Evolutionary conservation across 2,329 filamentous ascomycete species (phyloP).

Genomic region (Aspergillus sergii): DNA sequence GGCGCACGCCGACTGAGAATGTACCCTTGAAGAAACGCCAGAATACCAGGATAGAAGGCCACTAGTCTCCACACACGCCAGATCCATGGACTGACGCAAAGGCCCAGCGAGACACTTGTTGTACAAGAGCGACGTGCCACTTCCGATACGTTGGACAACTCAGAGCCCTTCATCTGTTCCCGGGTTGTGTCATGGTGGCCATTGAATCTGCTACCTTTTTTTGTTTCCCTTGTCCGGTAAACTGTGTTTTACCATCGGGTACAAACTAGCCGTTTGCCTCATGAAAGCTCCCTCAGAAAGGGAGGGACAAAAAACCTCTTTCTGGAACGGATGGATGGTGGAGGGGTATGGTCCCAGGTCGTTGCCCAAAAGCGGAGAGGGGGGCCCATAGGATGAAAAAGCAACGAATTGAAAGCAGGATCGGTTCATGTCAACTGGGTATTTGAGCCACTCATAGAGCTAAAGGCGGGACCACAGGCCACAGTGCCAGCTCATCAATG

Average conservation of each 20-base stretch:
- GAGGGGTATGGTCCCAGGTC: conserved; percentile 17
- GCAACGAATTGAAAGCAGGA: conserved; percentile 27
- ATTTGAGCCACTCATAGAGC: conserved; percentile 19
- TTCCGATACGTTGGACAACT: conserved; percentile 4
- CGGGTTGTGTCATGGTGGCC: neutral
- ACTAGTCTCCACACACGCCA: conserved; percentile 26
- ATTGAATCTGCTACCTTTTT: neutral
- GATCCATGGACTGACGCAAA: conserved; percentile 24
- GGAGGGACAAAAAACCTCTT: conserved; percentile 7
- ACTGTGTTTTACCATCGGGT: conserved; percentile 21
- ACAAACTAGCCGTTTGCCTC: conserved; percentile 23
- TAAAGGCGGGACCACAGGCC: conserved; percentile 26
- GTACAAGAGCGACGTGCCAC: conserved; percentile 24
- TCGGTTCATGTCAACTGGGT: conserved; percentile 15
- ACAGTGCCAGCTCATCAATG: conserved; percentile 36
- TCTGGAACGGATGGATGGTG: conserved; percentile 23
- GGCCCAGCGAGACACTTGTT: conserved; percentile 20
- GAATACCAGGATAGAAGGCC: conserved; percentile 26
- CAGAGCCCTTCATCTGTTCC: neutral
- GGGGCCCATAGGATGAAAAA: conserved; percentile 21
- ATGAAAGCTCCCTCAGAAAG: conserved; percentile 20
- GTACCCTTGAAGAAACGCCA: conserved; percentile 42
- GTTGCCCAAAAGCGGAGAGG: conserved; percentile 35
- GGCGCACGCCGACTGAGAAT: conserved; percentile 46
- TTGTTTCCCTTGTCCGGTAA: conserved; percentile 11